phyloP scores from a whole-genome alignment of 1,139 yeast species.

The Pneumocystis oryctolagi region DNA sequence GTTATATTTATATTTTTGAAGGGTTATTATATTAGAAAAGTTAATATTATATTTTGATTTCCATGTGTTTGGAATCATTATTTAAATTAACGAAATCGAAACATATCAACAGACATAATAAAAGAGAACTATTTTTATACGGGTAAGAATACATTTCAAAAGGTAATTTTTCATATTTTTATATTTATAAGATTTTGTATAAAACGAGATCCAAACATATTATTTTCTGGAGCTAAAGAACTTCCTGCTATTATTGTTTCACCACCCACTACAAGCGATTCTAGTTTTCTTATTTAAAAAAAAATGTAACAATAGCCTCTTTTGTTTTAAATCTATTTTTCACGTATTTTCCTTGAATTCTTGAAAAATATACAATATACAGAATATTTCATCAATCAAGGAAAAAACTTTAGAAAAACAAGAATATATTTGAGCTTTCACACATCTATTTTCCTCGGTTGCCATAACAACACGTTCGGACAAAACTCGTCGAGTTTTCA shows the following conservation, averaged over 20 bases:
- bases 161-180: not conserved
- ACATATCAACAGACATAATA: not conserved
- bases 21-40: not conserved
- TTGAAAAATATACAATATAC: too few species aligned
- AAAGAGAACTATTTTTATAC: not conserved
- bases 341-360: too few species aligned
- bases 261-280: not conserved
- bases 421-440: too few species aligned
- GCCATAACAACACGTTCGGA: not conserved
- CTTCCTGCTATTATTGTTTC: not conserved
- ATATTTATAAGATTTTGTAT: not conserved
- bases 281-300: not conserved
- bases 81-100: not conserved
- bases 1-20: too few species aligned
- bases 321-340: too few species aligned
- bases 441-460: not conserved
- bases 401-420: too few species aligned
- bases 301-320: too few species aligned
- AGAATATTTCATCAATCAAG: too few species aligned
- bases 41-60: not conserved
- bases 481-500: not conserved
- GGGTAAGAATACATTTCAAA: not conserved
- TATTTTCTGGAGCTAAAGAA: not conserved
- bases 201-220: not conserved
- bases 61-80: not conserved